Conservation (phyloP, 139 green algal species). For the Mychonastes homosphaera region DNA sequence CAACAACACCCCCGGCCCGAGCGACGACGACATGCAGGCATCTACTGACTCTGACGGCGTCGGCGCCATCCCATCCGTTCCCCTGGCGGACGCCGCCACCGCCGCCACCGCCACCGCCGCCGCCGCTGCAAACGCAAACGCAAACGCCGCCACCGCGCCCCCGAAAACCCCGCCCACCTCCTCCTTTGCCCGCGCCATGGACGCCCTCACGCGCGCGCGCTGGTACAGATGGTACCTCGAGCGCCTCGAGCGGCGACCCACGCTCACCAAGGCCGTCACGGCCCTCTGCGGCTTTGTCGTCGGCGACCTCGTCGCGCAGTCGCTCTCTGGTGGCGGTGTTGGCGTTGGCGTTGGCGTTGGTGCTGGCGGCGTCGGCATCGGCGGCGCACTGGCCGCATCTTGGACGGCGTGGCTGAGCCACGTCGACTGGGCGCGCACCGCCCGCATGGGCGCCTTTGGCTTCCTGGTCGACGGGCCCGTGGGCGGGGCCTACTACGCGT, state of each 20-base stretch:
- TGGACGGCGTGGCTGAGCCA: slow-evolving; percentile 9
- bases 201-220: too few species aligned
- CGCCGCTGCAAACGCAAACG: too few species aligned
- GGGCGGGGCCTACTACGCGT: slow-evolving; percentile 32
- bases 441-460: slow-evolving; percentile 32
- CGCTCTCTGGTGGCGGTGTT: slow-evolving; percentile 8
- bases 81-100: too few species aligned
- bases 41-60: too few species aligned
- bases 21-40: too few species aligned
- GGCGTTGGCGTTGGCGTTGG: too few species aligned
- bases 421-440: slow-evolving; percentile 24
- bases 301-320: slow-evolving; percentile 52
- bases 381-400: neutral
- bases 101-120: too few species aligned
- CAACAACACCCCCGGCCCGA: too few species aligned
- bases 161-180: too few species aligned
- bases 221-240: slow-evolving; percentile 21
- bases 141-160: too few species aligned
- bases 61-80: too few species aligned
- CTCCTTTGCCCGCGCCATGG: too few species aligned
- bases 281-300: slow-evolving; percentile 50
- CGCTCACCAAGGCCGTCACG: slow-evolving; percentile 46
- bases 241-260: slow-evolving; percentile 29
- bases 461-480: slow-evolving; percentile 40
- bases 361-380: neutral